These are phyloP conservation scores for Xylariaceae sp. DNA, from an alignment of 2,329 filamentous ascomycete genomes.

Conservation along the genomic window DNA sequence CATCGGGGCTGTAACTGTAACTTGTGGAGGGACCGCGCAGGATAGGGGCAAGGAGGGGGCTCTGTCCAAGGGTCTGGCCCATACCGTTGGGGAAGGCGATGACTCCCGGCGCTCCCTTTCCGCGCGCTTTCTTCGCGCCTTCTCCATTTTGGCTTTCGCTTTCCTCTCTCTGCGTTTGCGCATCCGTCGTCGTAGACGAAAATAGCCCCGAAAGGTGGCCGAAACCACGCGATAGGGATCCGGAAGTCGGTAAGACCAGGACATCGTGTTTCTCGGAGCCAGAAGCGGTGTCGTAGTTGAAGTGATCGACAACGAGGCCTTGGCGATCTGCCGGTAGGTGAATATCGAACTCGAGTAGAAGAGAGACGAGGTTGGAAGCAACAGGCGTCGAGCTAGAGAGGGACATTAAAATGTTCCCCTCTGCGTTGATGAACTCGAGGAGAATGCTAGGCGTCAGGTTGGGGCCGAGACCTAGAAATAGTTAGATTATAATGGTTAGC, in stretches of 20 bases:
- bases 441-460: slow-evolving; percentile 79
- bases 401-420: slow-evolving; percentile 85
- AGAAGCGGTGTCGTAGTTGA: slow-evolving; percentile 77
- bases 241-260: slow-evolving; percentile 67
- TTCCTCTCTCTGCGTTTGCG: background rate
- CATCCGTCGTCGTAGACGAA: slow-evolving; percentile 33
- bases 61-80: slow-evolving; percentile 74
- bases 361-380: slow-evolving; percentile 66
- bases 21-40: slow-evolving; percentile 76
- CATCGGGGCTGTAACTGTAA: slow-evolving; percentile 92
- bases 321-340: slow-evolving; percentile 79
- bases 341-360: slow-evolving; percentile 86
- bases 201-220: slow-evolving; percentile 72
- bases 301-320: slow-evolving; percentile 86
- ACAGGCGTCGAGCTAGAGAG: slow-evolving; percentile 68
- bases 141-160: background rate
- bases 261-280: slow-evolving; percentile 84
- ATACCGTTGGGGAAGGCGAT: slow-evolving; percentile 78
- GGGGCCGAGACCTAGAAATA: slow-evolving; percentile 67
- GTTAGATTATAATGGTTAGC: slow-evolving; percentile 2
- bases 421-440: slow-evolving; percentile 83
- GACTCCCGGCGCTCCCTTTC: slow-evolving; percentile 33
- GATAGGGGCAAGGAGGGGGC: slow-evolving; percentile 73
- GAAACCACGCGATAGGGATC: slow-evolving; percentile 58
- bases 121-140: background rate